Evolutionary conservation across 305 asterid species (phyloP).

Genomic region (Solanum aculeatissimum): DNA sequence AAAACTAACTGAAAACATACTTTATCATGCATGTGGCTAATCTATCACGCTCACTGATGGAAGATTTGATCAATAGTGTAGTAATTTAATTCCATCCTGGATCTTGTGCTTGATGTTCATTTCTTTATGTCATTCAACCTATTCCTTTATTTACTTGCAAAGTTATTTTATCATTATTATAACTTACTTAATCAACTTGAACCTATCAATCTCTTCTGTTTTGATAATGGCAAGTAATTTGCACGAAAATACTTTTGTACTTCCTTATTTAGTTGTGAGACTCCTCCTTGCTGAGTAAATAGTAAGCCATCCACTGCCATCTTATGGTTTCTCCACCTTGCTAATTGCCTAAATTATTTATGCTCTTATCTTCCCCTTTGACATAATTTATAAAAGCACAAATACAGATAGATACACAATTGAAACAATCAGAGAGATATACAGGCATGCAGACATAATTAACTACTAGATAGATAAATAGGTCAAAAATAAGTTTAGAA

Average conservation of each 20-base stretch:
- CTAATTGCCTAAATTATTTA: background rate
- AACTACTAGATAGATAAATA: too few relatives aligned
- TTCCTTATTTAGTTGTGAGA: background rate
- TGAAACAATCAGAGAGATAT: too few relatives aligned
- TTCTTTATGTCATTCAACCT: background rate
- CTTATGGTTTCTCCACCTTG: background rate
- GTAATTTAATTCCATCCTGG: background rate
- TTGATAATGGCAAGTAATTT: background rate
- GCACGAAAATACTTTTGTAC: background rate
- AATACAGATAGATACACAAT: background rate
- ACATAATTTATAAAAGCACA: too few relatives aligned
- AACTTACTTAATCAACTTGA: background rate
- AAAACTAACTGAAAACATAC: too few relatives aligned
- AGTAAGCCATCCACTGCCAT: too few relatives aligned
- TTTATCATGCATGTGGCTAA: too few relatives aligned
- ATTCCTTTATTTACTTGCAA: background rate
- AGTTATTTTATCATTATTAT: background rate
- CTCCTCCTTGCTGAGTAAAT: background rate
- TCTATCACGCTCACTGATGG: too few relatives aligned
- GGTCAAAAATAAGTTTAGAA: background rate
- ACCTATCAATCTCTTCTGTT: background rate
- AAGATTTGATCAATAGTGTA: background rate
- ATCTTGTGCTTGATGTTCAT: background rate
- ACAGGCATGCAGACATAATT: too few relatives aligned
- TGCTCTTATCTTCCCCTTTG: background rate